phyloP scores from a whole-genome alignment of 306 rosid species.

The Fragaria iinumae region DNA sequence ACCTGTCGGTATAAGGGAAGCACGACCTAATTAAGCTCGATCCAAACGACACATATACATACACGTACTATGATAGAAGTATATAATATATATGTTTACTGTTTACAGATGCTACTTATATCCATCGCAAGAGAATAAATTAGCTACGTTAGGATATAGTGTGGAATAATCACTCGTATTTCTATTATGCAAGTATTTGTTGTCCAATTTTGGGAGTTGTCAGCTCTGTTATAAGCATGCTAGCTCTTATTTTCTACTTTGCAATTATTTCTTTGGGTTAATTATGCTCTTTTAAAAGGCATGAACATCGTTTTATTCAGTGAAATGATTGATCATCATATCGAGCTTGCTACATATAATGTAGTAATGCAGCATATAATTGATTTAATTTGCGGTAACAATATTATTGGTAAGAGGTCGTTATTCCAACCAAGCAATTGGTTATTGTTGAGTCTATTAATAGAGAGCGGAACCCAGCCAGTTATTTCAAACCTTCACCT shows the following conservation, averaged over 20 bases:
- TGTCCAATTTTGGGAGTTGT: slow-evolving; percentile 22
- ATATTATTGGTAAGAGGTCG: slow-evolving; percentile 18
- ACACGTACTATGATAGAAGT: background rate
- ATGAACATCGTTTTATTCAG: slow-evolving; percentile 1
- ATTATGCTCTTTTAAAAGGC: slow-evolving; percentile 30
- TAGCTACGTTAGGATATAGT: slow-evolving; percentile 1
- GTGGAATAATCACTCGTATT: slow-evolving; percentile 17
- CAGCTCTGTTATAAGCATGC: slow-evolving; percentile 16
- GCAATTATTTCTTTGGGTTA: slow-evolving; percentile 23
- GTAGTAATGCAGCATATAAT: background rate
- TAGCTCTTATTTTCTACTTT: slow-evolving; percentile 12
- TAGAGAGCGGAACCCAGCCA: background rate
- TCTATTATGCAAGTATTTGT: slow-evolving; percentile 15
- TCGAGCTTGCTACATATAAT: background rate
- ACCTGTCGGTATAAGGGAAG: slow-evolving; percentile 49
- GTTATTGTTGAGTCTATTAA: slow-evolving; percentile 23
- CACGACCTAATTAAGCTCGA: slow-evolving; percentile 15
- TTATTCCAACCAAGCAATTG: slow-evolving; percentile 17
- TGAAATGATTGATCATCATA: slow-evolving; percentile 7
- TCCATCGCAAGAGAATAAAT: background rate
- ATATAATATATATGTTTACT: slow-evolving; percentile 5
- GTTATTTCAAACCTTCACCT: slow-evolving; percentile 24
- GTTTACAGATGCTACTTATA: background rate
- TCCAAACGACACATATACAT: background rate
- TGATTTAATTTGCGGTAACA: background rate